Base-by-base conservation (phyloP, 1,139 yeast genomes). In the Taiozyma sp. region DNA sequence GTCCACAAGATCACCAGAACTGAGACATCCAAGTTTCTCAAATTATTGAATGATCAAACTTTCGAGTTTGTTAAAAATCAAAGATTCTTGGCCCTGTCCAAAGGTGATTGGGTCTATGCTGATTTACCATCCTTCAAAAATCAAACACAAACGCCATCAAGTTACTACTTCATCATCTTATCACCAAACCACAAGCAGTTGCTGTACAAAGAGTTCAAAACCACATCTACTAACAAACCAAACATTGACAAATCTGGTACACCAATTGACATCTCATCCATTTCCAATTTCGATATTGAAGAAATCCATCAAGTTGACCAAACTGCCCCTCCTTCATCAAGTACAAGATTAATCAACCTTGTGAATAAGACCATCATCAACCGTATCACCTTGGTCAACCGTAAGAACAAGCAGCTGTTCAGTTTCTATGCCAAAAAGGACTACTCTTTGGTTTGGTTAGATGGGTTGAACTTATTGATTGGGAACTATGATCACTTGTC, bases 21-120 rank as follows among this genome's bases (percentile, higher is more conserved):
- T 1, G 61, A 63, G 16, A 58, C 63, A 16, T 50, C 50, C 5
- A 49, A 51, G 4, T 84, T 88, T 60, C 77, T 81, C 61, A 68
- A 69, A 14, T 69, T 75, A 47, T 71, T 87, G 53, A 67, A 76
- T 6, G 68, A 69, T 19, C 93, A 88, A 62, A 88, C 86, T 0
- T 71, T 76, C 56, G 86, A 84, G 48, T 87, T 86, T 63, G 91
- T 88, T n/a, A 76, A 80, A 53, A 93, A 86, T 62, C 95, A 88
- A 67, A 74, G 95, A 58, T 81, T 85, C 44, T 70, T 85, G 50
- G 83, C 83, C 61, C 68, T 89, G 48, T 79, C 88, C 43, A 81
- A 80, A 59, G 96, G 97, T 4, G 79, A 88, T 3, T 88, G 96
- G 96, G 93, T 87, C n/a, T 83, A 74, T 60, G 76, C 85, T 3